These are phyloP conservation scores for Aspergillus ruber DNA, from an alignment of 2,329 filamentous ascomycete genomes.

Conservation along the genomic window DNA sequence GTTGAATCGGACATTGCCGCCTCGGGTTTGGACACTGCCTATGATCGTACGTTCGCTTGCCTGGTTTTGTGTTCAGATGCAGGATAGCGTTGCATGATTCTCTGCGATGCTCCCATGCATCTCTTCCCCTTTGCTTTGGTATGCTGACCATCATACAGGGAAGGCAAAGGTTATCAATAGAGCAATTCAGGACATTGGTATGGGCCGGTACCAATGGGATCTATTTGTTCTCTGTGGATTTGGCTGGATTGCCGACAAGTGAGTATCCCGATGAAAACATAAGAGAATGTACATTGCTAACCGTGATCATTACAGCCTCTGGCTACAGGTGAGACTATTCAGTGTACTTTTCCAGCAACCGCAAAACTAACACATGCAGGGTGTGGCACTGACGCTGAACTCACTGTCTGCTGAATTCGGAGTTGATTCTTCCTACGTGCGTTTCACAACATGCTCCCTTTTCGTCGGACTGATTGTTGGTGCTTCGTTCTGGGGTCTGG, in stretches of 20 bases:
- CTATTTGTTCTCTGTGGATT: slow-evolving; percentile 76
- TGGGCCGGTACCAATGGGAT: slow-evolving; percentile 56
- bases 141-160: slow-evolving; percentile 39
- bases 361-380: slow-evolving; percentile 40
- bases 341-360: neutral
- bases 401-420: slow-evolving; percentile 66
- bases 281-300: neutral
- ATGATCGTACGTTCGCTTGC: slow-evolving; percentile 63
- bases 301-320: slow-evolving; percentile 47
- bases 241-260: slow-evolving; percentile 84
- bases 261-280: slow-evolving; percentile 23
- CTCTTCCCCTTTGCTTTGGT: neutral
- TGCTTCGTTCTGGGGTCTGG: slow-evolving; percentile 72
- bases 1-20: slow-evolving; percentile 55
- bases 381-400: slow-evolving; percentile 69
- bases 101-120: slow-evolving; percentile 7
- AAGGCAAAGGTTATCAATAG: slow-evolving; percentile 78
- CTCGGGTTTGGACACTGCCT: slow-evolving; percentile 57
- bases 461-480: slow-evolving; percentile 71
- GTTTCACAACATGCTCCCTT: slow-evolving; percentile 70
- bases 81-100: neutral
- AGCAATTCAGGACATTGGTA: slow-evolving; percentile 61
- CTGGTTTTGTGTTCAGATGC: neutral
- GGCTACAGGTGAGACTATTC: slow-evolving; percentile 55
- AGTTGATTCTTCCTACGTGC: slow-evolving; percentile 62